Base-by-base conservation (phyloP, 176 grass and related monocot species). In the Panicum miliaceum region DNA sequence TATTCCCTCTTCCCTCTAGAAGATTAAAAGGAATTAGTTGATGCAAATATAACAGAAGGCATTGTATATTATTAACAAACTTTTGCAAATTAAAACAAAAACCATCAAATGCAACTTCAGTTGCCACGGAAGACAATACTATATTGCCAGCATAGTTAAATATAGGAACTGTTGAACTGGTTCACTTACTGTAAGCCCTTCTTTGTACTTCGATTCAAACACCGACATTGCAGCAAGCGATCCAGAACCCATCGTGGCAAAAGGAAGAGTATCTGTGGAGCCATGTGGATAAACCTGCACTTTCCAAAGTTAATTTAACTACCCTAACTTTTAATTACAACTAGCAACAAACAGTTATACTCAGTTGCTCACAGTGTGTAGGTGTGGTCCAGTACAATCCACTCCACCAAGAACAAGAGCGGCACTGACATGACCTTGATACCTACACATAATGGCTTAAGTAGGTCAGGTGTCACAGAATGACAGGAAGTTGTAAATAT, bases 201-300 rank as follows among this genome's bases (percentile, higher is more conserved):
- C 95, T 91, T 68, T 98, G 87, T 91, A 98, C 56, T 95, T 91
- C 0, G 92, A 91, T 60, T 98, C 95, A 38, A 98, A 95, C 29
- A 98, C 87, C 2, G 95, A 87, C 92, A 98, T 98, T 61, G 95
- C 95, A 64, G 95, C 95, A 78, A 98, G 92, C 70, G 95, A 98
- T n/a, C 95, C 95, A 72, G 95, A 98, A 80, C 95, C 95, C 95
- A 98, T 98, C 2, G 95, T 98, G n/a, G 95, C 95, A 87, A 98
- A 98, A 77, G 95, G 95, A 72, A 98, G 95, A 23, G 92, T 98
- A 53, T 98, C 95, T 20, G 95, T 93, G 67, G 95, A 98, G 41
- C 95, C 95, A 73, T 98, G 95, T 1, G 95, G 95, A 85, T 93
- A 98, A 71, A 98, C 91, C 95, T 98, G 68, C 61, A 84, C 45